Evolutionary conservation across 371 early-diverging fungal genomes (phyloP), one percentile per base, ranked within the genome.

Genomic region (Rhizopus microsporus): DNA sequence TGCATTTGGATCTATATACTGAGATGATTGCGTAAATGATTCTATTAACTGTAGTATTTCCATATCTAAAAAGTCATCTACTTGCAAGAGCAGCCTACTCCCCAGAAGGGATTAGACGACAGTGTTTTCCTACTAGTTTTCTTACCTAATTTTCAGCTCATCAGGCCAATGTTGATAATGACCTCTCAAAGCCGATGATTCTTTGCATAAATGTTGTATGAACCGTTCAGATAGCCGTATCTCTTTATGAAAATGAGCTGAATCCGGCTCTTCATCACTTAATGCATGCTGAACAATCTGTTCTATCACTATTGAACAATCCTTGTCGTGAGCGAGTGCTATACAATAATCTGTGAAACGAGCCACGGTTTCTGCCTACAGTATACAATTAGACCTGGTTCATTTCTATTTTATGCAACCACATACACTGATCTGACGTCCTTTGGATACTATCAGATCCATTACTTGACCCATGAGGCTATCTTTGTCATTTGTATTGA

Each of bases 101-200:
- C 7, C 2, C 9, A n/a, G 15, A 17, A 7, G 7, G n/a, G 17
- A 9, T 15, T 16, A 17, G 15, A 35, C 12, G 16, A 17, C 15
- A 6, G 15, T 16, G 3, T 23, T 23, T 23, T 23, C 23, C 2
- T 23, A 23, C 23, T 23, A 23, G 3, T 29, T 29, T 17, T 13
- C 12, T 39, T 59, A 54, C 55, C 34, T 48, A 29, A 44, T 38
- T 54, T 58, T 57, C 10, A 58, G 10, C 1, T 54, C 38, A 30
- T 32, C 13, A 13, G 63, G 33, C 63, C 63, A 63, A 6, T 33
- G 7, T 12, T n/a, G 31, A 43, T 55, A 60, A 7, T 35, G 23
- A n/a, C 10, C 12, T 17, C 34, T 43, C 29, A 45, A 17, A n/a
- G n/a, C 16, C 9, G 9, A 44, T 3, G 13, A 31, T 32, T 23